Evolutionary conservation across 108 stramenopile species (phyloP).

Genomic region (Aurantiochytrium sp.): DNA sequence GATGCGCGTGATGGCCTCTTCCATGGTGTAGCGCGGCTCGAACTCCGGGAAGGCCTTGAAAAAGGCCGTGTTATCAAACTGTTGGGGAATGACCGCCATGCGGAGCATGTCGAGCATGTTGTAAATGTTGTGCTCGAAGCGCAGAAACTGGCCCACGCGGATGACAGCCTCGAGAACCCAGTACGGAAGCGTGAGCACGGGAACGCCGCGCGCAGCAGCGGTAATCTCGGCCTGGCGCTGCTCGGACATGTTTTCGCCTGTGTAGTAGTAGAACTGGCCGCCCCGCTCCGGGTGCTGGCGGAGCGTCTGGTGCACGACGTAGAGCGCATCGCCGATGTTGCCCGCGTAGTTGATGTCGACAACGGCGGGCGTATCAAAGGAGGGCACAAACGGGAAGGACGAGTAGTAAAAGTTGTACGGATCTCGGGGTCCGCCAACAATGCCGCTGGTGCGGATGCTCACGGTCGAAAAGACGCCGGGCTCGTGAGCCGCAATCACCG

Average conservation of each 20-base stretch:
- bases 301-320: conserved; percentile 11
- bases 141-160: neutral
- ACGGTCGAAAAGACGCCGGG: neutral
- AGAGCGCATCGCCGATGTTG: conserved; percentile 5
- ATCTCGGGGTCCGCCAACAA: neutral
- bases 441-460: conserved; percentile 19
- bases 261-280: conserved; percentile 23
- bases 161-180: neutral
- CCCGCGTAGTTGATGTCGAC: conserved; percentile 11
- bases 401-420: conserved; percentile 22
- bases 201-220: neutral
- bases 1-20: neutral
- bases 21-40: neutral
- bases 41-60: neutral
- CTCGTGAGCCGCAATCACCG: neutral
- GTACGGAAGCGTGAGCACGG: neutral
- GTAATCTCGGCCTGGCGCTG: neutral
- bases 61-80: neutral
- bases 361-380: neutral
- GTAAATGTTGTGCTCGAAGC: neutral
- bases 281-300: neutral
- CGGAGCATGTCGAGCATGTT: neutral
- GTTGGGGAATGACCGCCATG: neutral
- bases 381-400: neutral
- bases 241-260: neutral